Evolutionary conservation across 192 early-diverging fungal genomes (phyloP).

Genomic region (Coemansia sp.): DNA sequence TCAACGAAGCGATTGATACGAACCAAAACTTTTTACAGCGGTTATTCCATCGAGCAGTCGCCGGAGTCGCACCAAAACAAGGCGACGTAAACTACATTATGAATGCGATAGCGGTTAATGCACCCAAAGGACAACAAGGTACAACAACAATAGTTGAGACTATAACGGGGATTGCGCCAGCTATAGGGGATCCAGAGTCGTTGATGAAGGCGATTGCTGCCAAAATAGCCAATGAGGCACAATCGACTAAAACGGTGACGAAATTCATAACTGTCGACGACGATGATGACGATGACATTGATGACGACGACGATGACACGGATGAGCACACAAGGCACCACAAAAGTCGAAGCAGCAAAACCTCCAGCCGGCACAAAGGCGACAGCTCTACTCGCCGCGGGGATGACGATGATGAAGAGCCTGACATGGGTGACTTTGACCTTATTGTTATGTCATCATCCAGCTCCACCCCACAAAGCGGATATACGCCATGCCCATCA

Average conservation of each 20-base stretch:
- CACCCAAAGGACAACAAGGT: background rate
- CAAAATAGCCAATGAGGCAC: background rate
- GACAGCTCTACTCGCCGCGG: no score
- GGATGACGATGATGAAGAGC: background rate
- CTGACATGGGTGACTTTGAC: background rate
- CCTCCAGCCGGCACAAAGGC: background rate
- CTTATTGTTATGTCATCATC: background rate
- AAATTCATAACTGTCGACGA: background rate
- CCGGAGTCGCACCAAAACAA: background rate
- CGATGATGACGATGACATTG: background rate
- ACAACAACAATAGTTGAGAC: constrained; percentile 2
- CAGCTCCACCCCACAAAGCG: background rate
- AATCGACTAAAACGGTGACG: background rate
- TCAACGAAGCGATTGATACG: background rate
- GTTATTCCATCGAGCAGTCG: background rate
- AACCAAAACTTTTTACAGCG: background rate
- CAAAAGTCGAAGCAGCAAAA: background rate
- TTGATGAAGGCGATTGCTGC: constrained; percentile 7
- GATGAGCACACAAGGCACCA: background rate
- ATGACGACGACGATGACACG: background rate
- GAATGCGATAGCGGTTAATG: background rate
- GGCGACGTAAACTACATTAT: constrained; percentile 1
- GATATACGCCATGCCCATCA: background rate
- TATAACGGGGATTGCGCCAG: background rate
- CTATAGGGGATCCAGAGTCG: background rate